Evolutionary conservation across 192 early-diverging fungal genomes (phyloP).

Genomic region (Chytriomyces confervae): DNA sequence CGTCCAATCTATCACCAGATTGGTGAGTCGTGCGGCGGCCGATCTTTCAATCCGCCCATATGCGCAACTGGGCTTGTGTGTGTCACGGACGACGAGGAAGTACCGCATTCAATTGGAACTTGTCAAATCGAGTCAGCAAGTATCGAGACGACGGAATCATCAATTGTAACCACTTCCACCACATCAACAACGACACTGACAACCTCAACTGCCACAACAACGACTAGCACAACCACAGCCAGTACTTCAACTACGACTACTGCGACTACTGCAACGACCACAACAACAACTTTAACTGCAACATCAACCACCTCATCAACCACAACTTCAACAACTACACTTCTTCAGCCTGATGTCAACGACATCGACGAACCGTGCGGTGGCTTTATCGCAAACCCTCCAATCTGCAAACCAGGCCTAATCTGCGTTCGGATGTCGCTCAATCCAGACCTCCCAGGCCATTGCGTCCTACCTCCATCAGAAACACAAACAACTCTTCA

Average conservation of each 20-base stretch:
- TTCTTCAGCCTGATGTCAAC: not conserved
- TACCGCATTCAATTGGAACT: not conserved
- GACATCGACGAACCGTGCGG: slow-evolving; percentile 1
- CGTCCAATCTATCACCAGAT: not conserved
- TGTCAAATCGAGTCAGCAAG: not conserved
- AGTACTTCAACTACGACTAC: too few relatives aligned
- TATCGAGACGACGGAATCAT: too few relatives aligned
- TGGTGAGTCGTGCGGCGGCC: slow-evolving; percentile 15
- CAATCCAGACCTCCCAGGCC: not conserved
- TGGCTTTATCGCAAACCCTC: not conserved
- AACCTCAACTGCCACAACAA: not conserved
- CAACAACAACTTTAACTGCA: too few relatives aligned
- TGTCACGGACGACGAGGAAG: slow-evolving; percentile 1
- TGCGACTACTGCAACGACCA: too few relatives aligned
- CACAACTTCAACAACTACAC: slow-evolving; percentile 15
- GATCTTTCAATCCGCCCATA: not conserved
- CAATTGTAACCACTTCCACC: too few relatives aligned
- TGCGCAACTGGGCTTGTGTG: slow-evolving; percentile 21
- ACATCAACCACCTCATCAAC: not conserved
- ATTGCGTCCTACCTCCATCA: not conserved
- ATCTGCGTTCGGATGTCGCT: slow-evolving; percentile 6
- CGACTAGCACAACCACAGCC: not conserved
- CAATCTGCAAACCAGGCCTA: slow-evolving; percentile 11
- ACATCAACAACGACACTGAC: not conserved
- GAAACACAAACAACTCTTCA: too few relatives aligned